Base-by-base conservation (phyloP, 148 eudicot species). In the Tetragonia tetragonoides region DNA sequence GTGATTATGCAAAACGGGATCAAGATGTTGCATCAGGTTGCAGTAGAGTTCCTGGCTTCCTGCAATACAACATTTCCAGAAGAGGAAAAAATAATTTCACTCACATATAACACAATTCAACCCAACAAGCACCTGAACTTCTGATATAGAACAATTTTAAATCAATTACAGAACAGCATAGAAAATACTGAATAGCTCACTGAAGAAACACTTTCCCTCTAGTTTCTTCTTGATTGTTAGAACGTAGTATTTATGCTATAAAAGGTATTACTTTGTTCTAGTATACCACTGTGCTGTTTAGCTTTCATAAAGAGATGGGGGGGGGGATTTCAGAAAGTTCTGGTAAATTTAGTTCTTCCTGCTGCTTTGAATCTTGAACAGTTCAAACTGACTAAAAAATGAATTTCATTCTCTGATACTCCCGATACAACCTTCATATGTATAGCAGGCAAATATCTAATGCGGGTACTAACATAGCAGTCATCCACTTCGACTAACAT, bases 21-120 rank as follows among this genome's bases (percentile, higher is more conserved):
- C 65, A 67, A 57, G 62, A 66, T 34, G 11, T 51, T 66, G n/a
- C 12, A 6, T 54, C 47, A 70, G 23, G 62, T 57, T 34, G 23
- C 70, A 49, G 21, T 42, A 8, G 63, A 14, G 51, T 49, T 12
- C 81, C 81, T 70, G 63, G 15, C 39, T 49, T 12, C 81, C 81
- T 70, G 64, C 59, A 78, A 42, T 70, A 49, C 62, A 63, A 62
- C 68, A 46, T 20, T 44, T 41, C 64, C 44, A 77, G 8, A 57
- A 34, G 10, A 15, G 14, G 47, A 63, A 61, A 37, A 20, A 44
- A 44, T 51, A 41, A 61, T 62, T 3, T 78, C 75, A 7, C 74
- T 72, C 44, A 53, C 40, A 72, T 5, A 17, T 62, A 67, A 2
- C 28, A 71, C 40, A 41, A 9, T 40, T 40, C 24, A 68, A 59